Evolutionary conservation across 352 stramenopile species (phyloP).

Genomic region (Pythium pyrilobum): DNA sequence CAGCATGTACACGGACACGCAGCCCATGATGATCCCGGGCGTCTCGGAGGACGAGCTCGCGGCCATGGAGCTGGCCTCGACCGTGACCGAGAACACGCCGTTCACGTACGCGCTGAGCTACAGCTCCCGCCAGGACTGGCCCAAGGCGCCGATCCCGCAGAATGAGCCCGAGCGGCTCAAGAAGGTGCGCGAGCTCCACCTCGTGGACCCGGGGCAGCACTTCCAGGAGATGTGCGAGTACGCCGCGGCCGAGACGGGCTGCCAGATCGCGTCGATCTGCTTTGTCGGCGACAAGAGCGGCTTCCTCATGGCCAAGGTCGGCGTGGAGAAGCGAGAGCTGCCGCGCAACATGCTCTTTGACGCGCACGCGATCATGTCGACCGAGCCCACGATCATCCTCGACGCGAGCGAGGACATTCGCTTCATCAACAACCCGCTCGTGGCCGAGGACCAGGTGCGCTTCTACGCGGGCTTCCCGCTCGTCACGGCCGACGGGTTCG

Average conservation of each 20-base stretch:
- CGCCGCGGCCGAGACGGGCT: slow-evolving; percentile 71
- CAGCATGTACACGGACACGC: slow-evolving; percentile 34
- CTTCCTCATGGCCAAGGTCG: slow-evolving; percentile 79
- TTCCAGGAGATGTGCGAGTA: slow-evolving; percentile 89
- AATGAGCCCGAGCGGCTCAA: slow-evolving; percentile 59
- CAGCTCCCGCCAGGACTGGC: slow-evolving; percentile 76
- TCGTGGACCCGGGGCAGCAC: slow-evolving; percentile 69
- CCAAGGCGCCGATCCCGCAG: slow-evolving; percentile 63
- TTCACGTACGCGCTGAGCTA: slow-evolving; percentile 83
- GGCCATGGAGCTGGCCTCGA: slow-evolving; percentile 53
- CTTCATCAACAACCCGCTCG: slow-evolving; percentile 75
- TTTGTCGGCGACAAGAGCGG: slow-evolving; percentile 84
- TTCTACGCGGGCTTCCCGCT: slow-evolving; percentile 84
- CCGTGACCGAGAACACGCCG: slow-evolving; percentile 63
- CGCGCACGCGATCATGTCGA: slow-evolving; percentile 76
- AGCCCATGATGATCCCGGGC: slow-evolving; percentile 20
- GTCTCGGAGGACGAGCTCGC: slow-evolving; percentile 50
- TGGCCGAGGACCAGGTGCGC: slow-evolving; percentile 64
- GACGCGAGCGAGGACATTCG: slow-evolving; percentile 73
- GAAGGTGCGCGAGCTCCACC: slow-evolving; percentile 68
- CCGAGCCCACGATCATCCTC: slow-evolving; percentile 71
- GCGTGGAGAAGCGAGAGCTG: slow-evolving; percentile 71
- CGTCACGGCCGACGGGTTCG: slow-evolving; percentile 52
- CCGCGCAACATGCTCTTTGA: slow-evolving; percentile 77
- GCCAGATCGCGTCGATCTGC: slow-evolving; percentile 75